These are phyloP conservation scores for Pseudofabraea citricarpa DNA, from an alignment of 2,329 filamentous ascomycete species.

Conservation along the genomic window DNA sequence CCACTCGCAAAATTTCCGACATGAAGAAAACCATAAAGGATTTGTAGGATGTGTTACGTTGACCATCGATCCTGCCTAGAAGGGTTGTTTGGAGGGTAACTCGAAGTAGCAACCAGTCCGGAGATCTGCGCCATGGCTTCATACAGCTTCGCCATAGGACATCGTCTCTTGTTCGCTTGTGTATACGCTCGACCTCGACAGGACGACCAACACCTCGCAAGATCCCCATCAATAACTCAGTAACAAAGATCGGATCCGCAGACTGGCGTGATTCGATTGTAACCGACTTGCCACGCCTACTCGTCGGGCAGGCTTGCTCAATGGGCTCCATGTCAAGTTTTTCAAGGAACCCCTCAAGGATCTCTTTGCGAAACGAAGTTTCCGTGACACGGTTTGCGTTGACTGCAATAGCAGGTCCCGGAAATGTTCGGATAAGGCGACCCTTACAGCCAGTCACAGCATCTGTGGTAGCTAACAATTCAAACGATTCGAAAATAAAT, in stretches of 20 bases:
- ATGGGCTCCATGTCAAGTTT: constrained; percentile 11
- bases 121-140: constrained; percentile 43
- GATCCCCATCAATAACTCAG: constrained; percentile 41
- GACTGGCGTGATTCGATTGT: constrained; percentile 43
- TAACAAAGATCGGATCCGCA: constrained; percentile 42
- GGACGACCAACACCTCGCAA: constrained; percentile 32
- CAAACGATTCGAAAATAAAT: constrained; percentile 36
- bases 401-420: constrained; percentile 31
- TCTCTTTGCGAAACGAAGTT: constrained; percentile 11
- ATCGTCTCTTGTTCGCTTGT: constrained; percentile 50
- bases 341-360: constrained; percentile 10
- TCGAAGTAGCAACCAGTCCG: constrained; percentile 50
- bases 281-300: constrained; percentile 24
- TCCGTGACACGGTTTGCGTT: constrained; percentile 15
- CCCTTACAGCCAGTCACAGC: constrained; percentile 31
- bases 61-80: neutral
- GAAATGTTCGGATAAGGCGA: constrained; percentile 37
- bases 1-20: constrained; percentile 25
- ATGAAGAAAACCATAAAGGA: constrained; percentile 42
- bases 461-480: constrained; percentile 35
- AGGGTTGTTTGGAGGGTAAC: constrained; percentile 37
- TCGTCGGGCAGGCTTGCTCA: constrained; percentile 4
- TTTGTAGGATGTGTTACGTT: constrained; percentile 36
- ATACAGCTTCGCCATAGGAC: constrained; percentile 34
- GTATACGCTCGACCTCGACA: constrained; percentile 25